Evolutionary conservation across 108 stramenopile genomes (phyloP), one percentile per base, ranked within the genome.

Genomic region (Nitzschia sp.): DNA sequence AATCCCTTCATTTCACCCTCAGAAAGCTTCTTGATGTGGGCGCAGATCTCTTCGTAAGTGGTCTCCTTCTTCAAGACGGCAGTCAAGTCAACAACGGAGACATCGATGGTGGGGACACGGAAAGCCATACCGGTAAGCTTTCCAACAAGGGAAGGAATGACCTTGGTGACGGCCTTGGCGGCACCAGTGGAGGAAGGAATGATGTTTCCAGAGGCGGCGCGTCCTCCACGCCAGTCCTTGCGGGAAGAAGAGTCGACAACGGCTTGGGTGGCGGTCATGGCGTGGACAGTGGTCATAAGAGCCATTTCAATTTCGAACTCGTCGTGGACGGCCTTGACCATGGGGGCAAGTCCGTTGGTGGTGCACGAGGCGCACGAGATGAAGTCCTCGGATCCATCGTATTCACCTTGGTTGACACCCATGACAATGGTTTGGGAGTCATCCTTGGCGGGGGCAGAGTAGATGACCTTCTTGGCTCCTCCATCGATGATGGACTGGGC

Each of bases 171-270:
- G 72, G 99, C 99, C 93, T 98, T 98, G 85, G 99, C 99, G 54
- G 99, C 99, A 45, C 99, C 99, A 38, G 99, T 99, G 81, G 97
- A 96, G 66, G 97, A 97, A 36, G 99, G 99, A 77, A 99, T 99
- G 89, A 99, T 98, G 96, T 99, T 99, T 66, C 91, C 88, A 46
- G 94, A 96, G 60, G 99, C 99, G 71, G 96, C 92, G 83, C 99
- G 97, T 82, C 99, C 99, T 77, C 97, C 99, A 58, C 99, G 96
- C 99, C 99, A 99, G 96, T 99, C 99, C 90, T 99, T 99, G 68
- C 94, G 93, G 78, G 96, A 97, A 75, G 96, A 95, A 63, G 96
- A 95, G 85, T 99, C 99, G 64, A 99, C 99, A 60, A 96, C 94
- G 63, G 93, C 92, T 84, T 99, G 99, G 79, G 97, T 98, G 83